Evolutionary conservation across 805 yeast species (phyloP).

Genomic region (Saturnispora quitensis): DNA sequence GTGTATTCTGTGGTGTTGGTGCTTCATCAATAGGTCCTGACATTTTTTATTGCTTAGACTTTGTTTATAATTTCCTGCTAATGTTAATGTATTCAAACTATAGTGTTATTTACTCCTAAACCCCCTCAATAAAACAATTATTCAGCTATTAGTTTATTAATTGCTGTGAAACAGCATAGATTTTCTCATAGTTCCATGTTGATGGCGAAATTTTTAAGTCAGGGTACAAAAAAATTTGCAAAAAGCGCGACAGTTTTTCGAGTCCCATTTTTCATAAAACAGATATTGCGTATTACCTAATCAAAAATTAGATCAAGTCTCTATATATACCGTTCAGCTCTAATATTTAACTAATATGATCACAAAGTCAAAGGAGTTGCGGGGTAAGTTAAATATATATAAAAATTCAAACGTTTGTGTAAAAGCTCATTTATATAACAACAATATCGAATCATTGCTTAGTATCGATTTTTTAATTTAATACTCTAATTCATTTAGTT

Average conservation of each 20-base stretch:
- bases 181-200: neutral
- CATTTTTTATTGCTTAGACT: neutral
- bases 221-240: neutral
- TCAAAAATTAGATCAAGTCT: too few relatives aligned
- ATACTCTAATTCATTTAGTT: neutral
- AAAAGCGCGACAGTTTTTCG: neutral
- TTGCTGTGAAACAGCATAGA: neutral
- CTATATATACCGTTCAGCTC: too few relatives aligned
- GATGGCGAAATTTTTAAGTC: neutral
- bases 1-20: constrained; percentile 98
- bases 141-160: neutral
- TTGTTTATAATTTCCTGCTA: neutral
- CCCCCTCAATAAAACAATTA: neutral
- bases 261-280: neutral
- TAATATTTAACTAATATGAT: too few relatives aligned
- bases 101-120: neutral
- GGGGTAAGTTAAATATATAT: too few relatives aligned
- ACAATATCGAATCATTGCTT: neutral
- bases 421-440: neutral
- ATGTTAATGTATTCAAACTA: too few relatives aligned
- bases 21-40: constrained; percentile 37
- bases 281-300: too few relatives aligned
- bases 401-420: too few relatives aligned
- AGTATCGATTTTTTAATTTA: neutral
- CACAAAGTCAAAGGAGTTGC: too few relatives aligned